phyloP scores from a whole-genome alignment of 345 rosid genomes.

The Dipteronia dyeriana region DNA sequence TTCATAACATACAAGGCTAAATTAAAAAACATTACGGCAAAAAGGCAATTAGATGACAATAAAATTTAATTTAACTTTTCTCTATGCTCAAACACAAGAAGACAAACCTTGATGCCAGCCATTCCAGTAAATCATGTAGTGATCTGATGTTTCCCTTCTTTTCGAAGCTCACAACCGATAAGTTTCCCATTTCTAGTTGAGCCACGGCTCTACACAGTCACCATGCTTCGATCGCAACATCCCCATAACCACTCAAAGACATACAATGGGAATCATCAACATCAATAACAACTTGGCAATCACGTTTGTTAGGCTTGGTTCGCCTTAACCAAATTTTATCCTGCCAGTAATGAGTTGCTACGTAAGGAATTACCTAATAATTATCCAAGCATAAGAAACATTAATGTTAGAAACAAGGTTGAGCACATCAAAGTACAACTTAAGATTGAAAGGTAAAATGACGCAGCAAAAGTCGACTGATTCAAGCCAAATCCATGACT shows the following conservation, averaged over 20 bases:
- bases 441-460: not conserved
- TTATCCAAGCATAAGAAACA: conserved; percentile 5
- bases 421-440: not conserved
- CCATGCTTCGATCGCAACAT: conserved; percentile 87
- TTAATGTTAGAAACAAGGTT: not conserved
- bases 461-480: too few relatives aligned
- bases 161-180: conserved; percentile 91
- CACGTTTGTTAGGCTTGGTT: conserved; percentile 92
- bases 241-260: conserved; percentile 85
- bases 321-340: conserved; percentile 97
- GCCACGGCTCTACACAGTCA: conserved; percentile 92
- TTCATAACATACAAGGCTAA: too few relatives aligned
- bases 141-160: conserved; percentile 74
- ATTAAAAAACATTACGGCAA: too few relatives aligned
- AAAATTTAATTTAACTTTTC: too few relatives aligned
- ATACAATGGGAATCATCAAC: conserved; percentile 94
- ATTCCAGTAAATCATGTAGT: conserved; percentile 83
- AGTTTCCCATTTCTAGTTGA: conserved; percentile 88
- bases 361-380: conserved; percentile 77
- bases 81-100: too few relatives aligned
- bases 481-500: too few relatives aligned
- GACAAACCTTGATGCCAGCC: conserved; percentile 78
- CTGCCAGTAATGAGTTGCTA: conserved; percentile 90
- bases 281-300: conserved; percentile 88
- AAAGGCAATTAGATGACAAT: too few relatives aligned